Percentiles rank a stretch among this genome's conserved stretches.
phyloP scores from a whole-genome alignment of 2,329 filamentous ascomycete species.

The Pleomassaria siparia region DNA sequence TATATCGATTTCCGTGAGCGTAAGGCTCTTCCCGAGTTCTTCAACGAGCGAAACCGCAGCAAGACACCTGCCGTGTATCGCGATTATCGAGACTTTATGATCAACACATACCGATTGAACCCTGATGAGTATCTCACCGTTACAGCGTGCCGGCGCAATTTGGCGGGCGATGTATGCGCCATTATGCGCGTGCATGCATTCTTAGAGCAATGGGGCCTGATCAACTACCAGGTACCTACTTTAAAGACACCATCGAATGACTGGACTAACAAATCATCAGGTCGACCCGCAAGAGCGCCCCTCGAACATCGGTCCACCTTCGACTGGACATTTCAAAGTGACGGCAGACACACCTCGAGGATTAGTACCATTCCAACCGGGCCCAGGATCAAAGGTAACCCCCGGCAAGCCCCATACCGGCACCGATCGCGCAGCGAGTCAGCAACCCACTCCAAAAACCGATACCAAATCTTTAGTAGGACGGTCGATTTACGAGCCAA shows the following conservation, averaged over 20 bases:
- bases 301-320: conserved; percentile 92
- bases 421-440: conserved; percentile 71
- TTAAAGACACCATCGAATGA: not conserved
- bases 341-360: conserved; percentile 94
- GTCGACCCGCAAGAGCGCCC: conserved; percentile 95
- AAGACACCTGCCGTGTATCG: conserved; percentile 98
- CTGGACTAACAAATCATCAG: conserved; percentile 51
- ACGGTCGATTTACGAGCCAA: conserved; percentile 93
- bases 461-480: conserved; percentile 91
- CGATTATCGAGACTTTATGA: conserved; percentile 99
- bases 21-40: conserved; percentile 95
- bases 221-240: conserved; percentile 86
- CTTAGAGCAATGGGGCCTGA: conserved; percentile 96
- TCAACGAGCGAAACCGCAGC: conserved; percentile 97
- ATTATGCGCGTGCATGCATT: conserved; percentile 99
- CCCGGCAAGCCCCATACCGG: conserved; percentile 62
- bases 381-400: conserved; percentile 67
- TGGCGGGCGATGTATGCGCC: conserved; percentile 96
- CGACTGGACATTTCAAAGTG: conserved; percentile 95
- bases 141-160: conserved; percentile 89
- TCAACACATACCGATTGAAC: conserved; percentile 97
- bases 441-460: conserved; percentile 67
- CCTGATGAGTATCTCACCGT: conserved; percentile 96
- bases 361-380: conserved; percentile 91
- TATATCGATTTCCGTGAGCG: conserved; percentile 86